Evolutionary conservation across 1,284 basidiomycete species (phyloP), one percentile per base, ranked within the genome.

Genomic region (Ganoderma leucocontextum): DNA sequence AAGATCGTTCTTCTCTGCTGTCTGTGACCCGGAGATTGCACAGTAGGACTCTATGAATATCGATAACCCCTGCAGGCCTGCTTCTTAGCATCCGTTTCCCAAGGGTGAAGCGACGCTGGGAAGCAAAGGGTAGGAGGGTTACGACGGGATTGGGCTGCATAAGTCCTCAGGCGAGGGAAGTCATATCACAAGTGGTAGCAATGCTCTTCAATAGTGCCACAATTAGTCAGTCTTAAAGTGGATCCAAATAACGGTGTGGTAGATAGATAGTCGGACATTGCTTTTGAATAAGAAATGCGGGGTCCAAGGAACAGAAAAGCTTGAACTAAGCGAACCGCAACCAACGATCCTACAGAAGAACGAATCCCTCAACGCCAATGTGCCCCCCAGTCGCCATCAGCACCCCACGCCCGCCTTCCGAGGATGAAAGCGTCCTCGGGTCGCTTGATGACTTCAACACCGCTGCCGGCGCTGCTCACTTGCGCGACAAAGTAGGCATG

Each of bases 351-450:
- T 33, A 35, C 15, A 55, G 19, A 33, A 7, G 29, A 35, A 29
- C 17, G 38, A 60, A 33, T n/a, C 25, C 61, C 9, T 59, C 53
- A 44, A 19, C 22, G 36, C 59, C 29, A 60, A n/a, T 36, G 15
- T 5, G 53, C 33, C 1, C 58, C 64, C 17, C 33, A 35, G 8
- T 61, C 47, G 19, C 63, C 49, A n/a, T 38, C 29, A 3, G 66
- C 57, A 25, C 52, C 64, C 67, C 66, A 71, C 13, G 62, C 63
- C 29, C 72, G 62, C 17, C 66, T 60, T 1, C 57, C 69, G 2
- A 44, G 62, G 2, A 69, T 38, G 36, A 75, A 75, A 9, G 75
- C 75, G 36, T 75, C 71, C 47, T 74, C 72, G 0, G 75, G 75
- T 19, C 72, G 68, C 41, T 65, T 65, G 71, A 75, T 75, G n/a